These are phyloP conservation scores for Aspergillus novoparasiticus DNA, from an alignment of 2,329 filamentous ascomycete genomes.

Conservation along the genomic window DNA sequence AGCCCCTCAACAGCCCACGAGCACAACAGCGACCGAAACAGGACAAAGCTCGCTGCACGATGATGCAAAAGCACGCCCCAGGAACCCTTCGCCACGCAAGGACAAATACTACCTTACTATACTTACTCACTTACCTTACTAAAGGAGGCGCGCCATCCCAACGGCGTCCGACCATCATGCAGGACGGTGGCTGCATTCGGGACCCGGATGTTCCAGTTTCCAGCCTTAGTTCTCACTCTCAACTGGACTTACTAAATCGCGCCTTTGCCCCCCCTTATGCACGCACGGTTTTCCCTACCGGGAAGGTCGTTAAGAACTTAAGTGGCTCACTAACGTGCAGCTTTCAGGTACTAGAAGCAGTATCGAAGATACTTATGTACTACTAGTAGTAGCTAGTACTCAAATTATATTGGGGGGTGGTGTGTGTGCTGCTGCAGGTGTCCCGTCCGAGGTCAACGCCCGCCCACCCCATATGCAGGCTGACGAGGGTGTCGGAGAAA, in stretches of 20 bases:
- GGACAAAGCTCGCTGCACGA: constrained; percentile 5
- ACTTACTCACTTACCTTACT: not conserved
- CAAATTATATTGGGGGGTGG: not conserved
- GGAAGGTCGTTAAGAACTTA: not conserved
- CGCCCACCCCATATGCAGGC: not conserved
- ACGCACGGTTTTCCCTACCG: not conserved
- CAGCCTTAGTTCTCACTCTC: too few relatives aligned
- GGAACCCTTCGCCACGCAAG: constrained; percentile 7
- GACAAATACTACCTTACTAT: constrained; percentile 1
- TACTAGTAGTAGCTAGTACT: not conserved
- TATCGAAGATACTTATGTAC: not conserved
- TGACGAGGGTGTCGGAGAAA: not conserved
- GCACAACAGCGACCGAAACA: not conserved
- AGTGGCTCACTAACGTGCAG: not conserved
- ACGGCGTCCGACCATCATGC: not conserved
- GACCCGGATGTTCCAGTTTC: not conserved
- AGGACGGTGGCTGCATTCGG: not conserved
- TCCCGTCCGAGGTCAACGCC: not conserved
- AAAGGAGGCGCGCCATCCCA: not conserved
- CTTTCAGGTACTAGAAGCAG: not conserved
- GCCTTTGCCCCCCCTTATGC: not conserved
- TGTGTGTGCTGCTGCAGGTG: not conserved
- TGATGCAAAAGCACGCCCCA: constrained; percentile 9
- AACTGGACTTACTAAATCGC: too few relatives aligned
- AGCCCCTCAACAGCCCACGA: not conserved